phyloP scores from a whole-genome alignment of 2,329 filamentous ascomycete species.

The Aspergillus pseudoviridinutans region DNA sequence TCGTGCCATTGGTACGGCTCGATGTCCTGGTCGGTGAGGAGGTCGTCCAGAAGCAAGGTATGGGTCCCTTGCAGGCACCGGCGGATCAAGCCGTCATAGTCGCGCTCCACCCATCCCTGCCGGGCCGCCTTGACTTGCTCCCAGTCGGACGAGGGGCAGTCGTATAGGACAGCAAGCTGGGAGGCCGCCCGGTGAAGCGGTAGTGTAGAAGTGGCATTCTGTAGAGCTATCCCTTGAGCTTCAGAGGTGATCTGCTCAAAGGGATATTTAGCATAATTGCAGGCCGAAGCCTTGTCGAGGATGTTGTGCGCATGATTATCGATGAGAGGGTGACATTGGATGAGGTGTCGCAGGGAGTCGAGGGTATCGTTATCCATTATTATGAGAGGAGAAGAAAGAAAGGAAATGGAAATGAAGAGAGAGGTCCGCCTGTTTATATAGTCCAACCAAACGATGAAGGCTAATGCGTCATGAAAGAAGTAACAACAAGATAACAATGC shows the following conservation, averaged over 20 bases:
- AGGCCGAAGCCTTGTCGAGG: slow-evolving; percentile 29
- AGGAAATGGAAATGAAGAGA: neutral
- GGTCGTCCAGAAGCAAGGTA: slow-evolving; percentile 73
- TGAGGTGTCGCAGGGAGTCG: slow-evolving; percentile 31
- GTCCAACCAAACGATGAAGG: neutral
- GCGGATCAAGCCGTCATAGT: slow-evolving; percentile 56
- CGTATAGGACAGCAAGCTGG: slow-evolving; percentile 63
- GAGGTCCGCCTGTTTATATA: neutral
- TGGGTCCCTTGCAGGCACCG: slow-evolving; percentile 70
- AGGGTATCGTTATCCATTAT: slow-evolving; percentile 21
- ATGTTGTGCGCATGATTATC: slow-evolving; percentile 49
- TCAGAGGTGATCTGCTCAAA: slow-evolving; percentile 67
- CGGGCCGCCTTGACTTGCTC: slow-evolving; percentile 50
- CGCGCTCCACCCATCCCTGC: slow-evolving; percentile 43
- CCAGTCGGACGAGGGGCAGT: slow-evolving; percentile 60
- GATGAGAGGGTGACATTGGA: slow-evolving; percentile 41
- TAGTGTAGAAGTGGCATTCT: slow-evolving; percentile 59
- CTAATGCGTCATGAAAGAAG: neutral
- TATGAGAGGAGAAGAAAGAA: neutral
- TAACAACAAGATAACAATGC: slow-evolving; percentile 1
- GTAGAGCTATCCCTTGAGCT: slow-evolving; percentile 64
- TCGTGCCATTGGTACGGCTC: slow-evolving; percentile 63
- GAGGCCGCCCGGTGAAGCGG: slow-evolving; percentile 66
- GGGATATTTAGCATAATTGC: slow-evolving; percentile 37
- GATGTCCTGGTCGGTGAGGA: slow-evolving; percentile 55